Evolutionary conservation across 176 grass and related monocot species (phyloP), one percentile per base, ranked within the genome.

Genomic region (Juncus effusus): DNA sequence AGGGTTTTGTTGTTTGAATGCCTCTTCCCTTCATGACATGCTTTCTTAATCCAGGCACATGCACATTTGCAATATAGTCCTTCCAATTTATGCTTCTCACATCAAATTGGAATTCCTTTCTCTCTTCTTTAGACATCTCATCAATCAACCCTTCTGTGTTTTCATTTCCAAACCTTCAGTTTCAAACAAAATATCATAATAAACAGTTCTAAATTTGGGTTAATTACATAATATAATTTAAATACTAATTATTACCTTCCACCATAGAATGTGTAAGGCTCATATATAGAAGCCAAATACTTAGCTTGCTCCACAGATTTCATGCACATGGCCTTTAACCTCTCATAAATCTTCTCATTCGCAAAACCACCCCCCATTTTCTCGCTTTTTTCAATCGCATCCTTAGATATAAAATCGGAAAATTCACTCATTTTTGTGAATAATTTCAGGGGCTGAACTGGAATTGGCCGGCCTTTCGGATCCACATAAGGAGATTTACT

Each of bases 221-320:
- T 6, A 47, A 9, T 47, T 47, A 28, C 19, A 28, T 28, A 47
- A 47, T 5, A 47, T 6, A 47, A 47, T 47, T 6, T 47, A 36
- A 49, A 67, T 12, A 67, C 56, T 38, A 77, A 59, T 61, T 64
- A 52, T 73, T 28, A 90, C 86, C 86, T 91, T 77, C 93, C 93
- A 71, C 72, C 8, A 64, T 97, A 91, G 82, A 97, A 97, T 56
- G 93, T 89, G 60, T 97, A 97, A 5, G 88, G 93, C 82, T 89
- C 70, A 74, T 91, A 97, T 51, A 97, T 89, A 72, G 62, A 88
- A 42, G 87, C 88, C 50, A 97, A 74, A 65, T 97, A 64, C 60
- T 86, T 79, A 49, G 82, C 72, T 86, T 86, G 93, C 78, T 97
- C 85, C 8, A 91, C 74, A 37, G 81, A 81, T 69, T 76, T 97